These are phyloP conservation scores for Fusarium sororula DNA, from an alignment of 2,329 filamentous ascomycete genomes.

Conservation along the genomic window DNA sequence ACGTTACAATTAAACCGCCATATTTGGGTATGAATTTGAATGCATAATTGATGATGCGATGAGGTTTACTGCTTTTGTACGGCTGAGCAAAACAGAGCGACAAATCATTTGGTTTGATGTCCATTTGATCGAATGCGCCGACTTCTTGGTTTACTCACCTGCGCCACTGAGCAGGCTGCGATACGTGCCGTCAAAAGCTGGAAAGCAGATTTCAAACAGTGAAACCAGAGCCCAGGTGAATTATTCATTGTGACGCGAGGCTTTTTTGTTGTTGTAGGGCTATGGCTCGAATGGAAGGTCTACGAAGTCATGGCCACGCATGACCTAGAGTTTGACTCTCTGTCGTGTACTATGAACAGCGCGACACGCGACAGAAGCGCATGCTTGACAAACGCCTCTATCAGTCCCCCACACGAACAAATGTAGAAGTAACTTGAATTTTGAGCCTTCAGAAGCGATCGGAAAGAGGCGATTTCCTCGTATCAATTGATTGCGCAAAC, in stretches of 20 bases:
- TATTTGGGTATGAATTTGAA: neutral
- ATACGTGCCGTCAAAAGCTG: neutral
- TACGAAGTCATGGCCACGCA: neutral
- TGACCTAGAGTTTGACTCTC: neutral
- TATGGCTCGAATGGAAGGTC: neutral
- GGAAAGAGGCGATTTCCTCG: rapidly evolving
- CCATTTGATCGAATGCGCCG: neutral
- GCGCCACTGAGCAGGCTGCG: neutral
- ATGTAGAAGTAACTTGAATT: rapidly evolving
- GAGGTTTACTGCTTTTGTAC: no score
- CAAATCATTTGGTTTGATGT: no score
- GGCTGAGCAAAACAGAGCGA: neutral
- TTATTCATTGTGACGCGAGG: neutral
- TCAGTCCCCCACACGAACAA: neutral
- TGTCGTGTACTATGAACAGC: no score
- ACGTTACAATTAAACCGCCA: neutral
- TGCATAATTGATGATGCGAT: no score
- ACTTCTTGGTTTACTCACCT: no score
- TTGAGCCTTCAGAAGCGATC: neutral
- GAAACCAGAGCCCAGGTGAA: rapidly evolving
- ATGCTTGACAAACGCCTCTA: neutral
- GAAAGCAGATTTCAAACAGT: neutral
- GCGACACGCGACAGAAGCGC: neutral
- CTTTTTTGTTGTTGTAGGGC: no score
- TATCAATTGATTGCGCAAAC: neutral